Percentiles rank a stretch among this genome's conserved stretches.
phyloP scores from a whole-genome alignment of 805 yeast genomes.

The Hermanozyma aechmeae region DNA sequence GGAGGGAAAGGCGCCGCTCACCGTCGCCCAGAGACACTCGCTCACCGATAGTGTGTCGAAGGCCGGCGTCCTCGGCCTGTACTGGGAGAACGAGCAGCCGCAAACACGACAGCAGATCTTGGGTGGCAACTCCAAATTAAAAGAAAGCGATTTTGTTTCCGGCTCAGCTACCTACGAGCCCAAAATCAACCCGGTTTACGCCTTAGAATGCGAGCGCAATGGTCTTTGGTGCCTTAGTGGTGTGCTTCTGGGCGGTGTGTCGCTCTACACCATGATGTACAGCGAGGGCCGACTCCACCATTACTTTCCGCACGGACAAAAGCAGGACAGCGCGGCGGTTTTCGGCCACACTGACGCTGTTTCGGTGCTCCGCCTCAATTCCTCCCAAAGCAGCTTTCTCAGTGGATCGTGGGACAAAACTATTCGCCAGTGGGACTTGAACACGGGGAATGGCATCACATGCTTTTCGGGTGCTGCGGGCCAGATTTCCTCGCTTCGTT shows the following conservation, averaged over 20 bases:
- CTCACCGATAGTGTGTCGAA: constrained; percentile 77
- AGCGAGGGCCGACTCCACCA: constrained; percentile 77
- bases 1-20: constrained; percentile 78
- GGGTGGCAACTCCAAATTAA: constrained; percentile 31
- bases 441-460: constrained; percentile 49
- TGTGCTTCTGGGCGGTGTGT: constrained; percentile 73
- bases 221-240: constrained; percentile 84
- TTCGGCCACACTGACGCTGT: constrained; percentile 65
- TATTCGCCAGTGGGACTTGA: constrained; percentile 77
- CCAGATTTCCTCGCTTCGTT: constrained; percentile 69
- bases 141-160: constrained; percentile 22
- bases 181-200: constrained; percentile 72
- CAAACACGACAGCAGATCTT: constrained; percentile 32
- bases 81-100: constrained; percentile 97
- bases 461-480: constrained; percentile 55
- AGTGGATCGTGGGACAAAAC: constrained; percentile 90
- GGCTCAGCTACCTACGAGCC: constrained; percentile 45
- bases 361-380: constrained; percentile 57
- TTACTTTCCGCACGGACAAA: constrained; percentile 41
- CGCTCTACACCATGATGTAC: constrained; percentile 73
- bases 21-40: constrained; percentile 86
- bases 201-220: constrained; percentile 75
- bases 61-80: constrained; percentile 74
- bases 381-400: constrained; percentile 51
- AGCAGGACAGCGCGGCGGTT: constrained; percentile 14